Evolutionary conservation across 192 early-diverging fungal species (phyloP).

Genomic region (Umbelopsis isabellina): DNA sequence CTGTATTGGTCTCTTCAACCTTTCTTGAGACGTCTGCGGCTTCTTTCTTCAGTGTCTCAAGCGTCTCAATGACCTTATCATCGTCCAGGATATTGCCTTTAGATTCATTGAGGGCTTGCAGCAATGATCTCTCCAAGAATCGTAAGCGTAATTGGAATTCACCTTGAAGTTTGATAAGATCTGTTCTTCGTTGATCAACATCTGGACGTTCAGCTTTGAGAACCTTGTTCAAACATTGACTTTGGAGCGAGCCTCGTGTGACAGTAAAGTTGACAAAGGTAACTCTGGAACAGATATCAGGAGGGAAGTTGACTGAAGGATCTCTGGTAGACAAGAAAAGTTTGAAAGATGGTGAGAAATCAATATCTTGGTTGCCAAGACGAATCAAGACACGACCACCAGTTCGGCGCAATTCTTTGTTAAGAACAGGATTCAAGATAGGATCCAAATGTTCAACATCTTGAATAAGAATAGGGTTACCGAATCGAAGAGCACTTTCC

Average conservation of each 20-base stretch:
- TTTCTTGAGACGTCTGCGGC: conserved; percentile 93
- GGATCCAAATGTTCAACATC: conserved; percentile 98
- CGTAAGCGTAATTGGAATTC: conserved; percentile 94
- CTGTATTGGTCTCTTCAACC: conserved; percentile 89
- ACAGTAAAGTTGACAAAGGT: conserved; percentile 99
- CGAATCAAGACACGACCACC: conserved; percentile 95
- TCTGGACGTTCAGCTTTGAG: conserved; percentile 96
- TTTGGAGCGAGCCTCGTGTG: conserved; percentile 93
- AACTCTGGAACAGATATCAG: conserved; percentile 95
- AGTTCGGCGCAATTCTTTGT: conserved; percentile 94
- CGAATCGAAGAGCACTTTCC: conserved; percentile 97
- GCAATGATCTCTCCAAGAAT: conserved; percentile 90
- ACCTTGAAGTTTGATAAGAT: conserved; percentile 93
- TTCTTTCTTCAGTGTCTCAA: conserved; percentile 96
- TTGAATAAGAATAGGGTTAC: conserved; percentile 95
- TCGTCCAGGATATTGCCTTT: conserved; percentile 98
- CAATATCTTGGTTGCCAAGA: conserved; percentile 97
- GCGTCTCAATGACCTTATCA: conserved; percentile 88
- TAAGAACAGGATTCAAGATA: conserved; percentile 96
- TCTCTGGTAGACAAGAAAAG: conserved; percentile 95
- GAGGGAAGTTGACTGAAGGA: conserved; percentile 90
- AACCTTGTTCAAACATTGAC: conserved; percentile 96
- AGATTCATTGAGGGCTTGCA: conserved; percentile 92
- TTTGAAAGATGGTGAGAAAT: conserved; percentile 97
- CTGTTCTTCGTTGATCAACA: conserved; percentile 90